Evolutionary conservation across 345 rosid genomes (phyloP).

Genomic region (Brassica cretica): DNA sequence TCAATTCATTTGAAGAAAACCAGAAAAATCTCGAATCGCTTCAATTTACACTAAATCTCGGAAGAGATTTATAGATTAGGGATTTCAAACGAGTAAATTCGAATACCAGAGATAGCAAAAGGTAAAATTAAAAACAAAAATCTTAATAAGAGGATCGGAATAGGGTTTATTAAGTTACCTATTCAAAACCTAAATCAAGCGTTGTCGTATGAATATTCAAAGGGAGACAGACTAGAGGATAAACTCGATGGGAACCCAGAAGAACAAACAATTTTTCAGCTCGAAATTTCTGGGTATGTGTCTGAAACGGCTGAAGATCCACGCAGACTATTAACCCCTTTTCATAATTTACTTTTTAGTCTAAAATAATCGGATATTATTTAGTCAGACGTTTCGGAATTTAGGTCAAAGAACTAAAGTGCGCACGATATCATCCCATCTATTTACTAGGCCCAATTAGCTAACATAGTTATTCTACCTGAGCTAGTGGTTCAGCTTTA

Average conservation of each 20-base stretch:
- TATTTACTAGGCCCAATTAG: conserved; percentile 7
- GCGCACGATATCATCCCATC: not conserved
- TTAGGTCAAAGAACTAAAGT: conserved; percentile 22
- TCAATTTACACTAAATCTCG: not conserved
- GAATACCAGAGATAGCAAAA: not conserved
- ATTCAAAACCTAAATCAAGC: not conserved
- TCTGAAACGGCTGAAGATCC: conserved; percentile 33
- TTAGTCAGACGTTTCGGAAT: conserved; percentile 17
- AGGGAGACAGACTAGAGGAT: not conserved
- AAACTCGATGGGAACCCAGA: not conserved
- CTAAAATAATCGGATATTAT: not conserved
- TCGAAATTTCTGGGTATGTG: conserved; percentile 6
- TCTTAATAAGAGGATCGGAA: not conserved
- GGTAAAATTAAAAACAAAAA: not conserved
- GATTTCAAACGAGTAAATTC: conserved; percentile 7
- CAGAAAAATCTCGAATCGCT: not conserved
- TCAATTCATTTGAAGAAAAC: not conserved
- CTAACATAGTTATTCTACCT: not conserved
- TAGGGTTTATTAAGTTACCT: conserved; percentile 10
- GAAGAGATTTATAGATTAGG: not conserved
- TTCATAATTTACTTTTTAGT: not conserved
- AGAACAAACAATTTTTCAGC: not conserved
- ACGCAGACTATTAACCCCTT: conserved; percentile 22
- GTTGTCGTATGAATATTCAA: not conserved
- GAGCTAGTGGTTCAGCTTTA: too few relatives aligned